Percentiles rank a stretch among this genome's conserved stretches.
These are phyloP conservation scores for Tetrastigma voinierianum DNA, from an alignment of 164 flowering plant species.

Conservation along the genomic window DNA sequence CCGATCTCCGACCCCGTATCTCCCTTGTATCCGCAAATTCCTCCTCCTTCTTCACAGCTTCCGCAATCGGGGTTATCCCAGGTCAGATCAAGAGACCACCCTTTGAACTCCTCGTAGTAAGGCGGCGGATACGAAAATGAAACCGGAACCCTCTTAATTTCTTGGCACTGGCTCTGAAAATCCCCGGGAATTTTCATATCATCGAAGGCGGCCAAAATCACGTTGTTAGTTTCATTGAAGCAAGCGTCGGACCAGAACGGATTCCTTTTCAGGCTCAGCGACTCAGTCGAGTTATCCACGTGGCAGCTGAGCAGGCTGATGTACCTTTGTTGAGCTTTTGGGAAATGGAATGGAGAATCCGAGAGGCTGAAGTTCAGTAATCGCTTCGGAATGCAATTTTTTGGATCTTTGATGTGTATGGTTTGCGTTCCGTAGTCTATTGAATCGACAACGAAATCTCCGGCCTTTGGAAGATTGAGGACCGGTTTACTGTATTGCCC, in stretches of 20 bases:
- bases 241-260: background rate
- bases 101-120: too few species aligned
- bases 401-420: slow-evolving; percentile 29
- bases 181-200: too few species aligned
- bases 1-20: slow-evolving; percentile 11
- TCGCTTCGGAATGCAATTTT: slow-evolving; percentile 23
- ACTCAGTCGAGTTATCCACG: too few species aligned
- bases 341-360: slow-evolving; percentile 14
- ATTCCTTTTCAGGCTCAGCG: fast-evolving
- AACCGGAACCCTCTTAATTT: background rate
- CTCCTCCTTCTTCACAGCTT: slow-evolving; percentile 29
- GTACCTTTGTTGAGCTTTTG: too few species aligned
- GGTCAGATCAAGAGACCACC: slow-evolving; percentile 22
- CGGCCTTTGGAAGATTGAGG: slow-evolving; percentile 23
- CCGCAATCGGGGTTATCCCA: slow-evolving; percentile 40
- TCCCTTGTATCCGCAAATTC: slow-evolving; percentile 25
- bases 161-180: background rate
- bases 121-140: slow-evolving; percentile 13
- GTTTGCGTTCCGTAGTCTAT: slow-evolving; percentile 21
- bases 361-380: slow-evolving; percentile 16
- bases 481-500: slow-evolving; percentile 13
- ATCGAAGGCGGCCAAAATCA: slow-evolving; percentile 2
- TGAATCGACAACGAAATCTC: slow-evolving; percentile 19
- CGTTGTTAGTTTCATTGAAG: slow-evolving; percentile 5
- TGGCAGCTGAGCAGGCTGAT: slow-evolving; percentile 17